Evolutionary conservation across 495 filamentous ascomycete genomes (phyloP), one percentile per base, ranked within the genome.

Genomic region (Penicillium herquei): DNA sequence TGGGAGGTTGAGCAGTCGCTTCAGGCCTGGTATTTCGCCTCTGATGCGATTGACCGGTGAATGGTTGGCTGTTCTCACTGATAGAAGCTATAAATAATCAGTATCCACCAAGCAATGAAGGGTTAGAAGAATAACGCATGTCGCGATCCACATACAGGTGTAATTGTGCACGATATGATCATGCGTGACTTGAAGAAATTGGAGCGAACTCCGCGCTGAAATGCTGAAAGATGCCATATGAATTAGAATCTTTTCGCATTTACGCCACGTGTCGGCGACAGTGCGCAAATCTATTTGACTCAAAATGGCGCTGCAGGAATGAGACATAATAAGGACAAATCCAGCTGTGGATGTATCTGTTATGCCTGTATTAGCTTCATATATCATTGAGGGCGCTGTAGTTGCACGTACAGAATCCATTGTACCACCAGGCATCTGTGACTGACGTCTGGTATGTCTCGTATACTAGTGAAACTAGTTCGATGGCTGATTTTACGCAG

Each of bases 371-470:
- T 26, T 26, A 12, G 35, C 17, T 30, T 52, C 39, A 46, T 39
- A 9, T 49, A 32, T 42, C 11, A 48, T 7, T 0, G 7, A 14
- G 0, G 7, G 0, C 31, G 13, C 10, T 7, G n/a, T 39, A 45
- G 43, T 7, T 9, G 2, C 34, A 54, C 72, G n/a, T 62, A 78
- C 75, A 79, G 14, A 77, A 71, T 2, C 68, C 72, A 60, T 75
- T 75, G 53, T 75, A 78, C 73, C 77, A 79, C 77, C 77, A 79
- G 4, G 75, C 68, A 35, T 70, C 72, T 12, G 76, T 73, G 4
- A 58, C 47, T 6, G 63, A 58, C 3, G 76, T 76, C 14, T 51
- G 58, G 42, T 76, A 76, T 6, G 74, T 76, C 12, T 64, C 53
- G 45, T 72, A 62, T 3, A 77, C 61, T 11, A 74, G 59, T 1